These are phyloP conservation scores for Dryas drummondii DNA, from an alignment of 306 rosid genomes.

Conservation along the genomic window DNA sequence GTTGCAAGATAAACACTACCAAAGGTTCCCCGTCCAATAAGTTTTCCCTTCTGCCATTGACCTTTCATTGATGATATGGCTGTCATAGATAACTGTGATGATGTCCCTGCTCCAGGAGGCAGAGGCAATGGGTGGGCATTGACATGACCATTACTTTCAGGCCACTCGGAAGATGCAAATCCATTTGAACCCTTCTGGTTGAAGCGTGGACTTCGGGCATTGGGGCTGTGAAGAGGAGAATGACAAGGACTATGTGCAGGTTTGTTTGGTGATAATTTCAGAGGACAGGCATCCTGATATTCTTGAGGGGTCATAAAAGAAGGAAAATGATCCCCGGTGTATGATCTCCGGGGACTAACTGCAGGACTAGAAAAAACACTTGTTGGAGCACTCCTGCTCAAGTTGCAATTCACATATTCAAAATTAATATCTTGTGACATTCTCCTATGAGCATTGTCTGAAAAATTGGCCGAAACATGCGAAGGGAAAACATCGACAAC, in stretches of 20 bases:
- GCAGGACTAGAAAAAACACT: slow-evolving; percentile 73
- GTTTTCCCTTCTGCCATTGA: slow-evolving; percentile 91
- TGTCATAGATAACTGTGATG: slow-evolving; percentile 25
- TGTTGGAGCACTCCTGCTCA: slow-evolving; percentile 76
- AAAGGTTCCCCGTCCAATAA: slow-evolving; percentile 89
- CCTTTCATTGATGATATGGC: slow-evolving; percentile 47
- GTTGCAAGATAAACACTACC: slow-evolving; percentile 87
- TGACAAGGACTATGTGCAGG: slow-evolving; percentile 42
- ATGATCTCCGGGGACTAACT: slow-evolving; percentile 68
- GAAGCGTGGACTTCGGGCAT: slow-evolving; percentile 29
- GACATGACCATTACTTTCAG: slow-evolving; percentile 45
- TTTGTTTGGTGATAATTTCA: slow-evolving; percentile 31
- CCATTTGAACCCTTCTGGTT: slow-evolving; percentile 42
- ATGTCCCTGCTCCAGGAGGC: slow-evolving; percentile 61
- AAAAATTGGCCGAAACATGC: slow-evolving; percentile 30
- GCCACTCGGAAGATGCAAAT: slow-evolving; percentile 33
- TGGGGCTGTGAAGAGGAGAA: slow-evolving; percentile 58
- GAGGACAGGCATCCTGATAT: slow-evolving; percentile 35
- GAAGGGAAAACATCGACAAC: slow-evolving; percentile 18
- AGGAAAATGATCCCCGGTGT: slow-evolving; percentile 38
- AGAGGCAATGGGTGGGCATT: slow-evolving; percentile 85
- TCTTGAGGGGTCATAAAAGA: slow-evolving; percentile 33
- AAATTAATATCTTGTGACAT: slow-evolving; percentile 31
- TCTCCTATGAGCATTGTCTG: slow-evolving; percentile 37
- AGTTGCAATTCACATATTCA: slow-evolving; percentile 30